These are phyloP conservation scores for Plasmodium fragile DNA, from an alignment of 169 alveolate genomes.

Conservation along the genomic window DNA sequence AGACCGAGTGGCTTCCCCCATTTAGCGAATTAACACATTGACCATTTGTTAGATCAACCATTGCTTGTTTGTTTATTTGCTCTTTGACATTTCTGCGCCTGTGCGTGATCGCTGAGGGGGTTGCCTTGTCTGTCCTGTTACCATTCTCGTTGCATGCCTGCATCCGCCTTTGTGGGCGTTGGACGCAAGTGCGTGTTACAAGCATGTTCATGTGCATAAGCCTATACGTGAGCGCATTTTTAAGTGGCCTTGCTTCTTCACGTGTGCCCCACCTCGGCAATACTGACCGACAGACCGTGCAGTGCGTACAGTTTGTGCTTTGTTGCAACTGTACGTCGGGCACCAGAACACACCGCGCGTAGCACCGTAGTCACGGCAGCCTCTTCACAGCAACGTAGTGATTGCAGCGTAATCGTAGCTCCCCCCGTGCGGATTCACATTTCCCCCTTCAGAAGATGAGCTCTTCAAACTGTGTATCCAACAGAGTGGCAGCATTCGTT, in stretches of 20 bases:
- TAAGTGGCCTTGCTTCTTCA: not conserved
- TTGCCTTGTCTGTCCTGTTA: not conserved
- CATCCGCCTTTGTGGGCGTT: not conserved
- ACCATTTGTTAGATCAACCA: not conserved
- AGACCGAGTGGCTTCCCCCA: not conserved
- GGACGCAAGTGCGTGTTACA: not conserved
- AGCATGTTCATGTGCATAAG: not conserved
- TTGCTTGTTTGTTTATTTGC: not conserved
- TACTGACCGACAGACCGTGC: not conserved
- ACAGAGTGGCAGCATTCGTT: slow-evolving; percentile 66
- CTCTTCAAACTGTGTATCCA: slow-evolving; percentile 52
- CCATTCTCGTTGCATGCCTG: not conserved
- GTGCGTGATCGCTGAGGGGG: not conserved
- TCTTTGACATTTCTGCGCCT: not conserved
- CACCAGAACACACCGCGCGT: not conserved
- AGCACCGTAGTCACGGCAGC: not conserved
- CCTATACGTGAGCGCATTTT: not conserved
- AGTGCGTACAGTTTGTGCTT: slow-evolving; percentile 2
- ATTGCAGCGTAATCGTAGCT: not conserved
- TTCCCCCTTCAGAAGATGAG: slow-evolving; percentile 64
- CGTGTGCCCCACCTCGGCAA: slow-evolving; percentile 8
- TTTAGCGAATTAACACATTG: not conserved
- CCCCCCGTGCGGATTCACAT: not conserved
- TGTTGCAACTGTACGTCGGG: not conserved
- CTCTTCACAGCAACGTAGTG: not conserved